Evolutionary conservation across 2,329 filamentous ascomycete genomes (phyloP).

Genomic region (Onygena corvina): DNA sequence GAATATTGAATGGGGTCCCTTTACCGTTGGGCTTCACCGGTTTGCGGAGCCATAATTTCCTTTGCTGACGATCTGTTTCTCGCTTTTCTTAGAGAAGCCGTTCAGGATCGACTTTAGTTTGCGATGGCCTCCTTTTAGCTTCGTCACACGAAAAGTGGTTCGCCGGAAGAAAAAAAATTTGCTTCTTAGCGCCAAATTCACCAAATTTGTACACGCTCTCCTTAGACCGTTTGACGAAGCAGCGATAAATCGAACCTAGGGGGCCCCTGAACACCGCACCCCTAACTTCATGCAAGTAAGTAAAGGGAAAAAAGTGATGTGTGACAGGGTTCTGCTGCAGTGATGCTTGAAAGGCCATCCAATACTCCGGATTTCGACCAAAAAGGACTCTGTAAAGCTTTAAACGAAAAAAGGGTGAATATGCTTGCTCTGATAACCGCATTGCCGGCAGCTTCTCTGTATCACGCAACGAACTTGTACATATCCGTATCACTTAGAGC

Average conservation of each 20-base stretch:
- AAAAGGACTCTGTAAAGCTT: not conserved
- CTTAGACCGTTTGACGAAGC: not conserved
- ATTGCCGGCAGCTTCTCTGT: not conserved
- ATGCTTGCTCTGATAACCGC: not conserved
- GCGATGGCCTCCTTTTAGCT: too few relatives aligned
- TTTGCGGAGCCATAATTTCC: too few relatives aligned
- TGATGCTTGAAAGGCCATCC: not conserved
- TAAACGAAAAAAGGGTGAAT: not conserved
- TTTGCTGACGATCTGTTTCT: too few relatives aligned
- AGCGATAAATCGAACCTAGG: not conserved
- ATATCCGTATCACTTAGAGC: not conserved
- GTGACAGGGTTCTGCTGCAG: not conserved
- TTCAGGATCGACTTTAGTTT: too few relatives aligned
- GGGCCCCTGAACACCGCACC: not conserved
- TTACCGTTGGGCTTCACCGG: not conserved
- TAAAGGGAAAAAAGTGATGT: not conserved
- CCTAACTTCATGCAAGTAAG: not conserved
- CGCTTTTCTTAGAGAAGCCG: too few relatives aligned
- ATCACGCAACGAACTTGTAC: not conserved
- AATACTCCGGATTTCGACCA: not conserved
- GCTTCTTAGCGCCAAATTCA: not conserved
- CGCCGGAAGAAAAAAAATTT: slow-evolving; percentile 3
- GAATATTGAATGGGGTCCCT: not conserved
- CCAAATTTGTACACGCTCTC: not conserved
- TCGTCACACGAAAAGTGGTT: not conserved